These are phyloP conservation scores for Aphelidium insulamus DNA, from an alignment of 371 early-diverging fungal genomes.

Conservation along the genomic window DNA sequence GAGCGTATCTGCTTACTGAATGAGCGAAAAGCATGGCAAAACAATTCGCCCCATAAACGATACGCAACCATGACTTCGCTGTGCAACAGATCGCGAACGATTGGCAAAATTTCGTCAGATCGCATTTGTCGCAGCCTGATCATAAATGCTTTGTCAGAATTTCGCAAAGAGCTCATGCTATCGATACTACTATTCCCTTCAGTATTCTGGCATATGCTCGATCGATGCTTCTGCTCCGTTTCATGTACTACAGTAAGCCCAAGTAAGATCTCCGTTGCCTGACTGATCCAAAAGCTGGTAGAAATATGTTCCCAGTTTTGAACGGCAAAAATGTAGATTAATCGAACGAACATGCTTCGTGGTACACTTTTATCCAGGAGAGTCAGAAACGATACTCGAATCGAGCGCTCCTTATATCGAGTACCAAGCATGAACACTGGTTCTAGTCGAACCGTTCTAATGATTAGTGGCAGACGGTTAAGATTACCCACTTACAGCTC, in stretches of 20 bases:
- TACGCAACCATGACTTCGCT: conserved; percentile 40
- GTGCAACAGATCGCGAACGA: conserved; percentile 28
- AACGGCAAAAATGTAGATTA: conserved; percentile 70
- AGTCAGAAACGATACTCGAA: conserved; percentile 52
- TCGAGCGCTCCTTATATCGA: conserved; percentile 39
- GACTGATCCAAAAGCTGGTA: conserved; percentile 70
- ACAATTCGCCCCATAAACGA: conserved; percentile 62
- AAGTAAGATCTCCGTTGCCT: conserved; percentile 63
- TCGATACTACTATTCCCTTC: too few species aligned
- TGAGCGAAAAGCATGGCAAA: conserved; percentile 59
- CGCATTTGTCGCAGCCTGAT: too few species aligned
- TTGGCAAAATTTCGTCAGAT: too few species aligned
- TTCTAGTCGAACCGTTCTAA: conserved; percentile 80
- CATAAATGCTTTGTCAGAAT: too few species aligned
- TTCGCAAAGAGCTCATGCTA: too few species aligned
- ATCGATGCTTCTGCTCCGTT: too few species aligned
- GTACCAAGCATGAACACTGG: conserved; percentile 81
- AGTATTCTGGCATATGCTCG: too few species aligned
- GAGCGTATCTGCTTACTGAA: conserved; percentile 47
- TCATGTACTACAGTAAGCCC: conserved; percentile 45
- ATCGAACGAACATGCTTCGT: conserved; percentile 31
- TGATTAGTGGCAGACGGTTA: too few species aligned
- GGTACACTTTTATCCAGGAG: conserved; percentile 62
- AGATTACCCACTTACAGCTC: too few species aligned
- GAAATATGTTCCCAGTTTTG: conserved; percentile 90